Evolutionary conservation across 257 asterid species (phyloP).

Genomic region (Apocynum venetum): DNA sequence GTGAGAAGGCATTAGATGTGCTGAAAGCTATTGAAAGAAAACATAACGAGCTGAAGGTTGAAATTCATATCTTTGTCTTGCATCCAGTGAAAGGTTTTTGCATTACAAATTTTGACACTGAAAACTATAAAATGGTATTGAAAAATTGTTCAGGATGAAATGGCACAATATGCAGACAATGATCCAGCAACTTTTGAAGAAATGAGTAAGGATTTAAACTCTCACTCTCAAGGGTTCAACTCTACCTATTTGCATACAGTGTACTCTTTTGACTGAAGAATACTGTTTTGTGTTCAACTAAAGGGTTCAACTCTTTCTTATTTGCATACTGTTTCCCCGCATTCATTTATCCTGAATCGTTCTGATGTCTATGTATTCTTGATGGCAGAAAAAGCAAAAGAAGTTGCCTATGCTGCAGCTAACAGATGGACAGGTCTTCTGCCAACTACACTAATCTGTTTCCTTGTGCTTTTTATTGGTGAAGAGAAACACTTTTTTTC

Average conservation of each 20-base stretch:
- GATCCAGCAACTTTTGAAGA: conserved; percentile 91
- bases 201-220: conserved; percentile 53
- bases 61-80: conserved; percentile 11
- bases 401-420: conserved; percentile 84
- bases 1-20: conserved; percentile 75
- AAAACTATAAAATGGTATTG: neutral
- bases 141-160: conserved; percentile 60
- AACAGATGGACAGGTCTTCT: conserved; percentile 95
- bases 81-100: neutral
- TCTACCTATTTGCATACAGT: too few species aligned
- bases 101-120: neutral
- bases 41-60: conserved; percentile 68
- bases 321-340: neutral
- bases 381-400: conserved; percentile 61
- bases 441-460: conserved; percentile 11
- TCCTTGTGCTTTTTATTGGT: conserved; percentile 10
- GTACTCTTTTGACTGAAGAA: neutral
- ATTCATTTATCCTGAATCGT: neutral
- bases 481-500: conserved; percentile 1
- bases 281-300: too few species aligned
- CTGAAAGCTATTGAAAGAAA: conserved; percentile 69
- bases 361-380: conserved; percentile 14
- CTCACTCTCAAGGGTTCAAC: conserved; percentile 14
- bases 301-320: conserved; percentile 3
- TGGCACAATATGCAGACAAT: conserved; percentile 66